phyloP scores from a whole-genome alignment of 2,329 filamentous ascomycete species.

The Pyrenophora tritici-repentis region DNA sequence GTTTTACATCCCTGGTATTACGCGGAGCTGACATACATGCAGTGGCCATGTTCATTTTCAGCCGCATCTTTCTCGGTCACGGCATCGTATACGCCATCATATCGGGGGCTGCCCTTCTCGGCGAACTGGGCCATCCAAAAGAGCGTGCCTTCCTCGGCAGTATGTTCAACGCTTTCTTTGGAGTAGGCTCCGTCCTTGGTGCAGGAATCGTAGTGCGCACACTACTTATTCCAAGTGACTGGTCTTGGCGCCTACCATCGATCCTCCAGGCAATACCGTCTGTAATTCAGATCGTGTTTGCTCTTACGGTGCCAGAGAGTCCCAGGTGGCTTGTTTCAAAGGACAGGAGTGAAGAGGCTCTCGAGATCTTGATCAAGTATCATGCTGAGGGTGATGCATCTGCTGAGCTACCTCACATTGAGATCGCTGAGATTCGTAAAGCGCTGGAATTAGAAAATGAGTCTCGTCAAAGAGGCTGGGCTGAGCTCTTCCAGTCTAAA shows the following conservation, averaged over 20 bases:
- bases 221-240: conserved; percentile 60
- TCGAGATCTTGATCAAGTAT: conserved; percentile 65
- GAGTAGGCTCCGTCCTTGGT: conserved; percentile 61
- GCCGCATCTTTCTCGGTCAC: conserved; percentile 68
- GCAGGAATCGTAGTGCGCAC: conserved; percentile 69
- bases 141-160: conserved; percentile 68
- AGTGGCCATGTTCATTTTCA: conserved; percentile 60
- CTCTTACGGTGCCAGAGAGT: conserved; percentile 67
- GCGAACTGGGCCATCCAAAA: conserved; percentile 70
- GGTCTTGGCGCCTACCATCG: conserved; percentile 70
- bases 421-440: conserved; percentile 69
- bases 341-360: conserved; percentile 66
- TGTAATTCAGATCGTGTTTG: conserved; percentile 64
- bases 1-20: no score
- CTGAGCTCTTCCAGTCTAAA: conserved; percentile 64
- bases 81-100: conserved; percentile 69
- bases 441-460: conserved; percentile 64
- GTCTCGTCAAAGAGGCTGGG: conserved; percentile 57
- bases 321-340: conserved; percentile 69
- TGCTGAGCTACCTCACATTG: conserved; percentile 64
- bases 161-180: conserved; percentile 73
- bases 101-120: conserved; percentile 66
- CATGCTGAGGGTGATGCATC: conserved; percentile 65
- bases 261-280: conserved; percentile 68
- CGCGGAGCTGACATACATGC: background rate